Percentiles rank a stretch among this genome's conserved stretches.
phyloP scores from a whole-genome alignment of 345 rosid genomes.

The Hevea brasiliensis region DNA sequence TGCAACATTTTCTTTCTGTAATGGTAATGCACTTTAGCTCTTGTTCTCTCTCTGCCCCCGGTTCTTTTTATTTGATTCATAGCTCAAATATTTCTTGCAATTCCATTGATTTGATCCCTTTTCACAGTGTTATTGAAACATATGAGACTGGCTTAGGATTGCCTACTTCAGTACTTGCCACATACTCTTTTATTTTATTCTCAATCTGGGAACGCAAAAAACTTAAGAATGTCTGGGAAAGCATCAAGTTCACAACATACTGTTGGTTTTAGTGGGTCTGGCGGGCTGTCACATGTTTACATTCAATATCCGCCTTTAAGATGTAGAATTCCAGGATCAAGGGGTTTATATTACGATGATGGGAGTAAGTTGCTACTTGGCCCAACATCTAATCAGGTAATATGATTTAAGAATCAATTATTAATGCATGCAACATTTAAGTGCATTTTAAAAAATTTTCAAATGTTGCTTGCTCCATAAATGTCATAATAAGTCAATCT shows the following conservation, averaged over 20 bases:
- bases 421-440: not conserved
- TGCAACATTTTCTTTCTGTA: not conserved
- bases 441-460: not conserved
- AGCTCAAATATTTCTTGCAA: not conserved
- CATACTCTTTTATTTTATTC: constrained; percentile 13
- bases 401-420: constrained; percentile 11
- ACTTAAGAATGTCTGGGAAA: constrained; percentile 52
- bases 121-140: constrained; percentile 14
- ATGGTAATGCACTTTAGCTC: constrained; percentile 1
- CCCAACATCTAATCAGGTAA: constrained; percentile 67
- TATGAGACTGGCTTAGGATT: not conserved
- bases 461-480: not conserved
- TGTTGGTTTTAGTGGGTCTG: constrained; percentile 57
- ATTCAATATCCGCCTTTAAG: constrained; percentile 66
- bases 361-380: constrained; percentile 72
- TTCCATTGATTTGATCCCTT: not conserved
- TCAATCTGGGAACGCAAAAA: constrained; percentile 23
- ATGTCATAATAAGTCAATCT: not conserved
- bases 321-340: constrained; percentile 66
- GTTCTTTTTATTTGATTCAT: not conserved
- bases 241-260: constrained; percentile 67
- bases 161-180: constrained; percentile 2
- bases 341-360: constrained; percentile 86
- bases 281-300: constrained; percentile 82
- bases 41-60: not conserved